Conservation (phyloP, 2,329 filamentous ascomycete species). For the Cercospora sp. region DNA sequence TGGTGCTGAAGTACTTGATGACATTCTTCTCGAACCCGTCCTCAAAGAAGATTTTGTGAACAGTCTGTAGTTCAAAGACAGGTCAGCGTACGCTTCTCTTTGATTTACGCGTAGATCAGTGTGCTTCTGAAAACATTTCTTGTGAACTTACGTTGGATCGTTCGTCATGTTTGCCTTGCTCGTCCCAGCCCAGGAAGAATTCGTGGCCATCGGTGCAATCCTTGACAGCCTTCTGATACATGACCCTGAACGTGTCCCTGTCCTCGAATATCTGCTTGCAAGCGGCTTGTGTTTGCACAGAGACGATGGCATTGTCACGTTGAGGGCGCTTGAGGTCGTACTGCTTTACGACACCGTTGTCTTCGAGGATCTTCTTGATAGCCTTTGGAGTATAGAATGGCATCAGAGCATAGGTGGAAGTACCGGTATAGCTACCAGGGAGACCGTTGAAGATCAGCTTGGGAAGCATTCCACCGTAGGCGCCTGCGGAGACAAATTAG, state of each 20-base stretch:
- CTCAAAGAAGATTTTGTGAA: conserved; percentile 52
- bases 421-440: conserved; percentile 52
- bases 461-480: conserved; percentile 45
- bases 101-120: not conserved
- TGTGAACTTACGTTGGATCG: conserved; percentile 36
- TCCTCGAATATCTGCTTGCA: conserved; percentile 55
- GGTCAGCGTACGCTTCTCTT: not conserved
- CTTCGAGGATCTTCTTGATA: conserved; percentile 49
- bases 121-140: not conserved
- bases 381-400: conserved; percentile 56
- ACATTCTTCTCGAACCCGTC: conserved; percentile 48
- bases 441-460: conserved; percentile 50
- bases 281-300: conserved; percentile 53
- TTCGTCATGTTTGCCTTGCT: conserved; percentile 45
- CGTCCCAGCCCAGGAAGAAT: conserved; percentile 51
- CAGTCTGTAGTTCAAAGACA: conserved; percentile 25
- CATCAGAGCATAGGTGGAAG: conserved; percentile 51
- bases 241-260: conserved; percentile 51
- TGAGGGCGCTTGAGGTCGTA: conserved; percentile 46
- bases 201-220: conserved; percentile 50
- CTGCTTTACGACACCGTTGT: conserved; percentile 48
- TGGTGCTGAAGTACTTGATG: conserved; percentile 47
- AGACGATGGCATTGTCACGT: conserved; percentile 47
- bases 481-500: conserved; percentile 1
- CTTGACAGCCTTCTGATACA: conserved; percentile 37